Percentiles rank a stretch among this genome's conserved stretches.
phyloP scores from a whole-genome alignment of 2,329 filamentous ascomycete species.

The Stagonosporopsis chrysanthemi region DNA sequence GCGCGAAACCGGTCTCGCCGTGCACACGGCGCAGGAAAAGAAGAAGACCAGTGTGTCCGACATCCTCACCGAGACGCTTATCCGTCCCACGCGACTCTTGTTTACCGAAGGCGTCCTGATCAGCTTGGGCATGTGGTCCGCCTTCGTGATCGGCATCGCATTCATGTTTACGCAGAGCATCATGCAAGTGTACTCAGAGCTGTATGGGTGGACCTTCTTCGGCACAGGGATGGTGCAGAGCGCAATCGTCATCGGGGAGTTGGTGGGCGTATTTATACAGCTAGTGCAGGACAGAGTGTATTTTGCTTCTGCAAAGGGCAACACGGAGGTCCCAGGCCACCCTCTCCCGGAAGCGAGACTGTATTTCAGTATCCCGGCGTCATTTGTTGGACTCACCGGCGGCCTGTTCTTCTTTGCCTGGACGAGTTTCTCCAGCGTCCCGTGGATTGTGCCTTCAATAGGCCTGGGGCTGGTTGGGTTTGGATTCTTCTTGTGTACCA shows the following conservation, averaged over 20 bases:
- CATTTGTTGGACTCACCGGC: constrained; percentile 56
- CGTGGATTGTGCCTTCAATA: constrained; percentile 58
- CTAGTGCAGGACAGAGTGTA: constrained; percentile 52
- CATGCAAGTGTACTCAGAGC: constrained; percentile 50
- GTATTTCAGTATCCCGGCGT: constrained; percentile 53
- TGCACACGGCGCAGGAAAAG: constrained; percentile 48
- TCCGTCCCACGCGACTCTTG: constrained; percentile 51
- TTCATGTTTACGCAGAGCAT: constrained; percentile 61
- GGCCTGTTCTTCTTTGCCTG: constrained; percentile 62
- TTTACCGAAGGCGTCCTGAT: constrained; percentile 60
- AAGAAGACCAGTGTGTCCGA: constrained; percentile 39
- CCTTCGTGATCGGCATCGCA: constrained; percentile 56
- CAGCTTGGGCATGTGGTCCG: constrained; percentile 58
- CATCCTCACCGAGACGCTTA: constrained; percentile 49
- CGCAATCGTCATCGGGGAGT: constrained; percentile 56
- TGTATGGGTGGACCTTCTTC: constrained; percentile 54
- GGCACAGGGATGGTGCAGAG: constrained; percentile 56
- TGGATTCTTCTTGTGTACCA: constrained; percentile 58
- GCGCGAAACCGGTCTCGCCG: constrained; percentile 28
- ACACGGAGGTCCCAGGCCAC: constrained; percentile 48
- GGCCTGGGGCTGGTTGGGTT: constrained; percentile 59
- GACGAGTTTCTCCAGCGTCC: constrained; percentile 54
- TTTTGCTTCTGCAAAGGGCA: constrained; percentile 50
- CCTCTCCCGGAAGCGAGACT: constrained; percentile 57
- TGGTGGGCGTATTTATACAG: constrained; percentile 51